These are phyloP conservation scores for Penicillium psychrosexuale DNA, from an alignment of 2,329 filamentous ascomycete genomes.

Conservation along the genomic window DNA sequence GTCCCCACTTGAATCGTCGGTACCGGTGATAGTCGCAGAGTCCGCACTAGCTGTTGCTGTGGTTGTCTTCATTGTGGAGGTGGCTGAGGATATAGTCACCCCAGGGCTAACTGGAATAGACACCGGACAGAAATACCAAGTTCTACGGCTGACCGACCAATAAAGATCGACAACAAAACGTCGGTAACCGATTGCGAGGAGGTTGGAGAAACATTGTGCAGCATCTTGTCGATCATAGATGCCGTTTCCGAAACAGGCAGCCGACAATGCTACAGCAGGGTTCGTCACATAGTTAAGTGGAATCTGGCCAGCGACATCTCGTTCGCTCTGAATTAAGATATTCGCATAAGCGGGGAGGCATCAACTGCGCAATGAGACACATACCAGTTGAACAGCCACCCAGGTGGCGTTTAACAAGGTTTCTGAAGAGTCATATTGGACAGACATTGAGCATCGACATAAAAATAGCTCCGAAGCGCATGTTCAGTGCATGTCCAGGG, in stretches of 20 bases:
- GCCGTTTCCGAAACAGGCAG: constrained; percentile 57
- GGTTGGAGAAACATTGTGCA: constrained; percentile 59
- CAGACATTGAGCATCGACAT: constrained; percentile 37
- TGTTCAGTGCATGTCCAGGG: not conserved
- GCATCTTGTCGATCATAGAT: constrained; percentile 54
- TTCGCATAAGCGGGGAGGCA: constrained; percentile 9
- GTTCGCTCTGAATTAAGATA: constrained; percentile 50
- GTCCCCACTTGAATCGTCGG: constrained; percentile 23
- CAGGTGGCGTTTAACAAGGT: constrained; percentile 39
- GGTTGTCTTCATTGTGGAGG: constrained; percentile 12
- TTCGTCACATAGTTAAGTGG: constrained; percentile 62
- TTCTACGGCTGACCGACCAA: constrained; percentile 55
- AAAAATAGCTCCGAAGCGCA: not conserved
- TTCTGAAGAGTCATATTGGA: constrained; percentile 40
- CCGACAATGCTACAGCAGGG: constrained; percentile 55
- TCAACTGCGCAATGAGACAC: constrained; percentile 11
- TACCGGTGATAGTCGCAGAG: constrained; percentile 24
- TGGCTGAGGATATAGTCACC: constrained; percentile 21
- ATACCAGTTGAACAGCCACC: constrained; percentile 40
- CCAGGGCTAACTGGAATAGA: constrained; percentile 42
- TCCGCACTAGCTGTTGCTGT: constrained; percentile 22
- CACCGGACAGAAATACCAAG: constrained; percentile 62
- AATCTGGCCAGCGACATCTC: constrained; percentile 58
- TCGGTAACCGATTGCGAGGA: constrained; percentile 59
- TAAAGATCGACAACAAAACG: constrained; percentile 60